Evolutionary conservation across 1,284 basidiomycete genomes (phyloP).

Genomic region (Lignosus rhinocerotis): DNA sequence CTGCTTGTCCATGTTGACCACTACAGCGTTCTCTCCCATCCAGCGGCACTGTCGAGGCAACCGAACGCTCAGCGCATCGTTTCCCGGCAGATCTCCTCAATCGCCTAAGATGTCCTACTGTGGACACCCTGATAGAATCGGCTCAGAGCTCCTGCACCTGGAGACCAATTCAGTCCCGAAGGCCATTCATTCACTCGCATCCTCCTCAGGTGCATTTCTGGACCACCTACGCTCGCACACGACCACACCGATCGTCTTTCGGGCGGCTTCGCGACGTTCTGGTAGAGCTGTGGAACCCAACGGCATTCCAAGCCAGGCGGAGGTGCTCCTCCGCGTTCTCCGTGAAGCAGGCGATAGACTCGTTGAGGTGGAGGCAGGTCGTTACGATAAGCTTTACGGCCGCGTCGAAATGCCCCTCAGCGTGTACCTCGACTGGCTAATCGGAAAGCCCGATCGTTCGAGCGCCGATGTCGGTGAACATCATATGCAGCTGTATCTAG

Average conservation of each 20-base stretch:
- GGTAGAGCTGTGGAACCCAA: not conserved
- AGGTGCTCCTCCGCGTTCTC: constrained; percentile 16
- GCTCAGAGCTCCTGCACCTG: not conserved
- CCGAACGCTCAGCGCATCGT: too few species aligned
- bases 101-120: too few species aligned
- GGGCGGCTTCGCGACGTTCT: not conserved
- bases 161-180: constrained; percentile 5
- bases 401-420: constrained; percentile 23
- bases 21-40: too few species aligned
- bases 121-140: not conserved
- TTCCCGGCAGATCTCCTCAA: too few species aligned
- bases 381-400: constrained; percentile 23
- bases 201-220: constrained; percentile 6
- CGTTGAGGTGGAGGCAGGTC: constrained; percentile 30
- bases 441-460: not conserved
- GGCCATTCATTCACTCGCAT: not conserved
- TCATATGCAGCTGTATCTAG: constrained; percentile 26
- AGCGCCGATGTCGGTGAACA: constrained; percentile 8
- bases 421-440: constrained; percentile 28
- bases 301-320: not conserved
- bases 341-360: constrained; percentile 17
- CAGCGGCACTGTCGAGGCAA: too few species aligned
- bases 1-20: too few species aligned
- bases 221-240: constrained; percentile 8
- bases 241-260: constrained; percentile 5